Base-by-base conservation (phyloP, 345 rosid species). In the Conringia planisiliqua region DNA sequence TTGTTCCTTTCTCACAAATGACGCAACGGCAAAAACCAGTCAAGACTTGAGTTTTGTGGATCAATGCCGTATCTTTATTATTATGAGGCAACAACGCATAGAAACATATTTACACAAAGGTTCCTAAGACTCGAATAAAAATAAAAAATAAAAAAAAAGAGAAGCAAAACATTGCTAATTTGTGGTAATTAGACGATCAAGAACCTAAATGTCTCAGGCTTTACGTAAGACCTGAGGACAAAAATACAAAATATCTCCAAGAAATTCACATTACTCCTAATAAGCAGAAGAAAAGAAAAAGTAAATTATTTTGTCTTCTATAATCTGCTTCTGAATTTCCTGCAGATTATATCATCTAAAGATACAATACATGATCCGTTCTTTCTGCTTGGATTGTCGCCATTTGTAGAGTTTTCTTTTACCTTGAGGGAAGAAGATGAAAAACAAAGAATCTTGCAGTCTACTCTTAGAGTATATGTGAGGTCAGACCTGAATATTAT, bases 401-500 rank as follows among this genome's bases (percentile, higher is more conserved):
- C 70, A 56, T 74, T 35, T 22, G 32, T 16, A 0, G 42, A 24
- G 58, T 20, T 11, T 14, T 52, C 3, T 55, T 16, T 27, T 13
- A 24, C 26, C 35, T 55, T 12, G 22, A 20, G 66, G 18, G 20
- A 60, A 2, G 61, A 5, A 35, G 51, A 64, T 24, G 67, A 26
- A 26, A 74, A 46, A 59, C 62, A 66, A 59, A 67, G 73, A 68
- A 68, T 68, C 42, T 52, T 60, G 39, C 57, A 68, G 63, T 51
- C 68, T 50, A 62, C 51, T 70, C 71, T 68, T 33, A 61, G 59
- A 39, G 35, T 56, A 30, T 64, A 52, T 26, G 39, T 27, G 65
- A 30, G 52, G 32, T 78, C 68, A 79, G 50, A 86, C 97, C 0
- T 81, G 91, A 73, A 92, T 87, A 63, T 90, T 85, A 74, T 83